Base-by-base conservation (phyloP, 2,329 filamentous ascomycete species). In the Cordyceps farinosa region DNA sequence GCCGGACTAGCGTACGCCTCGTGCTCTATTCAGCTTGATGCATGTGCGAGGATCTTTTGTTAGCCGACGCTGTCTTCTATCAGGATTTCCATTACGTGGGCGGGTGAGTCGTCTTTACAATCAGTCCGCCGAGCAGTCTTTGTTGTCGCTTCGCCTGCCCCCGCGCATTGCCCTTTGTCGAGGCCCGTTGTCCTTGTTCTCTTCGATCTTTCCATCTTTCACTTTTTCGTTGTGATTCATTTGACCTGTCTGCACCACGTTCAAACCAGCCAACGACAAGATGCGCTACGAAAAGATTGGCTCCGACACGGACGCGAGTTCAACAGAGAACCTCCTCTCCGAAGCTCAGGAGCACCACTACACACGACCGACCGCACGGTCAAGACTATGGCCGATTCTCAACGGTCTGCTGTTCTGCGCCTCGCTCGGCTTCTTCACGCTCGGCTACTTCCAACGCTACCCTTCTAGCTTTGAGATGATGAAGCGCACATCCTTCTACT, bases 401-500 rank as follows among this genome's bases (percentile, higher is more conserved):
- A 61, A 61, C 47, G 15, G 22, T 1, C 27, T 13, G 3, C 32
- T 61, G n/a, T 61, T 61, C 27, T 61, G 57, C 38, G 15, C 47
- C 29, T 61, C 57, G 1, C 1, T 61, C 27, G 44, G 47, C 15
- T 44, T 61, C 29, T 61, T 42, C 36, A 51, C 50, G 5, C 32
- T 61, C 11, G 38, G 47, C 15, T 61, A 52, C 27, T 3, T 52
- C 15, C 57, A 45, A 32, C 1, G 15, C 8, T 36, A 52, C 29
- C 47, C 57, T 13, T 40, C 57, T 0, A 15, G 53, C 8, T 34
- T 51, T 8, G 57, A 61, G 5, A 61, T 61, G 47, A 42, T 61
- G 57, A 50, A 32, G n/a, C 57, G n/a, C 7, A 51, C 47, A 42
- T 61, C 57, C 22, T 61, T 61, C 47, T 61, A 61, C 57, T 61